Evolutionary conservation across 164 flowering plant genomes (phyloP), one percentile per base, ranked within the genome.

Genomic region (Tinospora cordifolia): DNA sequence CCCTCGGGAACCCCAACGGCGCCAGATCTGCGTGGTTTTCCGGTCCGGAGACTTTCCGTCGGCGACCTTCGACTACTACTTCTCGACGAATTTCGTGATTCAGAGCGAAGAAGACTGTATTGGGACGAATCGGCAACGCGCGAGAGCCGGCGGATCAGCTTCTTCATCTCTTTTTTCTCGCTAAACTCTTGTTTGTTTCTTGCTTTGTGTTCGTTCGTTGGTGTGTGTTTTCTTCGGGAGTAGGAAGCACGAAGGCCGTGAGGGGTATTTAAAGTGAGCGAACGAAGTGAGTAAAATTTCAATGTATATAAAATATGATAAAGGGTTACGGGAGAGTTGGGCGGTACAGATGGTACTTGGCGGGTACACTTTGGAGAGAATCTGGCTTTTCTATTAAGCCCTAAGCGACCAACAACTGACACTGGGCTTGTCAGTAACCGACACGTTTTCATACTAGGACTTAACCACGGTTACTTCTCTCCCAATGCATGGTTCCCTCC

Each of bases 61-160:
- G 1, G 0, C 12, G 69, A 63, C 0, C 81, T 70, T 30, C 77
- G 60, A n/a, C 17, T 14, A 65, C 41, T 73, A n/a, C 17, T 14
- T 67, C 41, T 73, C 39, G 69, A 22, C 19, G 66, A 65, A 19
- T 41, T n/a, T n/a, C 62, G 38, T 7, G 74, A 39, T 17, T 72
- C 78, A 44, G 87, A 81, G 2, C 90, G 83, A 39, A 90, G 91
- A 47, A 88, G 79, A 54, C 78, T 68, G 80, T 86, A 86, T 68
- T 80, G 81, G 3, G 93, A 81, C 39, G 92, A 88, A 76, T 87
- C 91, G 59, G 88, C 85, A 6, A 89, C 91, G n/a, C 87, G 77
- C 7, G 91, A 83, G 58, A 89, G 78, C 12, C 88, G 84, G 66
- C 91, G 78, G 41, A 89, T 84, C 22, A 87, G 75, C 39, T 85